Conservation (phyloP, 331 rosid species). For the Malus hybrid region DNA sequence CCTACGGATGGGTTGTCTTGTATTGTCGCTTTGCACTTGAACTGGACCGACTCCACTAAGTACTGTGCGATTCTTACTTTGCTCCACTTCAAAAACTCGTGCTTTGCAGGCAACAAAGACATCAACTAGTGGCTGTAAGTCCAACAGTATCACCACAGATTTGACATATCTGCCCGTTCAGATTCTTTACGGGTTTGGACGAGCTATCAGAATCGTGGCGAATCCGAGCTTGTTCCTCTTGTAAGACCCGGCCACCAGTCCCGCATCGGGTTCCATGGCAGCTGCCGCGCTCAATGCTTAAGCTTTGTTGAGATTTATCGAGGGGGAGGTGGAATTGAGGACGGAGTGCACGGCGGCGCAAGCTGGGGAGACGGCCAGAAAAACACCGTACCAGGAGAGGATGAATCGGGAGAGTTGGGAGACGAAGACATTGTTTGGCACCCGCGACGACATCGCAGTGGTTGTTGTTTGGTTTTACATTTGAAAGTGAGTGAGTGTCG, state of each 20-base stretch:
- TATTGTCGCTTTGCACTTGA: constrained; percentile 10
- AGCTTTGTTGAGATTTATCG: constrained; percentile 5
- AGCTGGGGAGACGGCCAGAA: too few relatives aligned
- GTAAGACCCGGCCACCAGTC: constrained; percentile 91
- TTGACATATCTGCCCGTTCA: constrained; percentile 81
- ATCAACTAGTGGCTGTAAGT: constrained; percentile 54
- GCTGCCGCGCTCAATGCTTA: not conserved
- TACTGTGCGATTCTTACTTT: not conserved
- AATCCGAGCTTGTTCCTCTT: constrained; percentile 90
- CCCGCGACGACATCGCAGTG: too few relatives aligned
- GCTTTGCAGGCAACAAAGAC: constrained; percentile 80
- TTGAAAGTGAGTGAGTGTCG: too few relatives aligned
- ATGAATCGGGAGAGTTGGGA: too few relatives aligned
- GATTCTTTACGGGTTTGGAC: constrained; percentile 73
- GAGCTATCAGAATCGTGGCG: constrained; percentile 87
- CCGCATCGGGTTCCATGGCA: constrained; percentile 79
- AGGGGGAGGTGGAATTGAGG: too few relatives aligned
- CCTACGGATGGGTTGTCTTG: not conserved
- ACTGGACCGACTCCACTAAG: not conserved
- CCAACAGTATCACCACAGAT: constrained; percentile 87
- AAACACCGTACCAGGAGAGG: too few relatives aligned
- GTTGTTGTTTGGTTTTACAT: too few relatives aligned
- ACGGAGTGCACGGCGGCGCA: too few relatives aligned
- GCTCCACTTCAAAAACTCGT: not conserved
- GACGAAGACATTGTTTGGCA: too few relatives aligned